A percentile compares a stretch with the other conserved stretches of the same genome.
phyloP scores from a whole-genome alignment of 345 rosid species.

The Geranium rotundifolium region DNA sequence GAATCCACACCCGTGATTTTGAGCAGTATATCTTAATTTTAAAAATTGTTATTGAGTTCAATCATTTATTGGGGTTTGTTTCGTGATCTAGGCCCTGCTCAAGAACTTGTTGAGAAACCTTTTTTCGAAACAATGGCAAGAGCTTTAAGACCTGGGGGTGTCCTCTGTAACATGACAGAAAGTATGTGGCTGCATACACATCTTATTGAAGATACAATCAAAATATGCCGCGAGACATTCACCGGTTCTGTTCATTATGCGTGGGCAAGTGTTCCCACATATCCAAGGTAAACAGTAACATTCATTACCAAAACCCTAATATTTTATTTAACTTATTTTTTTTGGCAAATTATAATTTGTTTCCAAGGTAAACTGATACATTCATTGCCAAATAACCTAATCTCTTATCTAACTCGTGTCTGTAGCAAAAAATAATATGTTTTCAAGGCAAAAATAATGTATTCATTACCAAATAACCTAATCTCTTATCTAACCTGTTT shows the following conservation, averaged over 20 bases:
- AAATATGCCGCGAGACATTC: constrained; percentile 62
- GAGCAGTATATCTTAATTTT: background rate
- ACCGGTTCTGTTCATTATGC: constrained; percentile 84
- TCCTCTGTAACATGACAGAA: constrained; percentile 94
- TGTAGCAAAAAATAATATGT: background rate
- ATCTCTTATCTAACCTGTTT: background rate
- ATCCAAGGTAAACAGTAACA: constrained; percentile 55
- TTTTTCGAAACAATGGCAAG: constrained; percentile 68
- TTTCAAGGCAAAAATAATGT: too few relatives aligned
- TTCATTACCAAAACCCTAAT: background rate
- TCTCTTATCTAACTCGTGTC: background rate
- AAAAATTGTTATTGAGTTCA: too few relatives aligned
- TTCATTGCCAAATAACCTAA: background rate
- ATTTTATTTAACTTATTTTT: too few relatives aligned
- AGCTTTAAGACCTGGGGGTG: constrained; percentile 86
- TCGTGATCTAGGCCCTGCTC: constrained; percentile 69
- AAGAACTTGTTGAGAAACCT: constrained; percentile 89
- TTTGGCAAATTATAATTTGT: too few relatives aligned
- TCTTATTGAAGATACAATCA: constrained; percentile 75
- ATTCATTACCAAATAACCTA: background rate
- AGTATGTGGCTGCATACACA: constrained; percentile 99
- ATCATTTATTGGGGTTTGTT: background rate
- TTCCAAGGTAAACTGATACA: too few relatives aligned
- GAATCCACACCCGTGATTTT: background rate
- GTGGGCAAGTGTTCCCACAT: constrained; percentile 94